Evolutionary conservation across 371 early-diverging fungal species (phyloP).

Genomic region (Lichtheimia ramosa): DNA sequence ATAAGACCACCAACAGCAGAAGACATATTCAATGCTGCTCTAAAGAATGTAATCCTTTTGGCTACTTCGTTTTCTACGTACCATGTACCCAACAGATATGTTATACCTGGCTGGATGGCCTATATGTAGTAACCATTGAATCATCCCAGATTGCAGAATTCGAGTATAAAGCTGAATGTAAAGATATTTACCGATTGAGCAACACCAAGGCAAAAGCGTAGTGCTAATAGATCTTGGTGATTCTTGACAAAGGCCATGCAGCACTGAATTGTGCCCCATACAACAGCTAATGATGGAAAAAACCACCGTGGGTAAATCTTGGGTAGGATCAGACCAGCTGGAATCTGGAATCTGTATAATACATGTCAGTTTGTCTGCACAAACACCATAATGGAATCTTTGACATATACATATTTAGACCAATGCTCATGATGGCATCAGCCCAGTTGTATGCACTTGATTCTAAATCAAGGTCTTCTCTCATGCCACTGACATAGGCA

Average conservation of each 20-base stretch:
- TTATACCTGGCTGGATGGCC: conserved; percentile 75
- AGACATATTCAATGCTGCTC: conserved; percentile 47
- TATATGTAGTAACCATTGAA: conserved; percentile 33
- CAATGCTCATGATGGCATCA: conserved; percentile 69
- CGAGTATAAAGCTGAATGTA: neutral
- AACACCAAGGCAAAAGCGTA: conserved; percentile 67
- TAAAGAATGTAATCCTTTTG: conserved; percentile 68
- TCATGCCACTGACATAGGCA: conserved; percentile 53
- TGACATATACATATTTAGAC: conserved; percentile 67
- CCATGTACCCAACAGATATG: conserved; percentile 75
- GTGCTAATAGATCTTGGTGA: conserved; percentile 47
- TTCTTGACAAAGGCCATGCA: conserved; percentile 53
- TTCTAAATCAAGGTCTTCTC: conserved; percentile 46
- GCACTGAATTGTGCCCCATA: conserved; percentile 67
- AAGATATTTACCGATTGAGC: conserved; percentile 26
- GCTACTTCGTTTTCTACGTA: conserved; percentile 76
- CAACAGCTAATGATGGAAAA: conserved; percentile 57
- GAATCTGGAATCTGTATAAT: conserved; percentile 30
- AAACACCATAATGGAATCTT: neutral
- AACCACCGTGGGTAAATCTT: conserved; percentile 51
- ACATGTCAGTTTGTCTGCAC: neutral
- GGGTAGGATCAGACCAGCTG: conserved; percentile 51
- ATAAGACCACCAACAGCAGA: conserved; percentile 29
- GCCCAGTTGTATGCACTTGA: conserved; percentile 59
- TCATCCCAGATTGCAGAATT: too few species aligned